Conservation (phyloP, 345 rosid species). For the Salix caprea region DNA sequence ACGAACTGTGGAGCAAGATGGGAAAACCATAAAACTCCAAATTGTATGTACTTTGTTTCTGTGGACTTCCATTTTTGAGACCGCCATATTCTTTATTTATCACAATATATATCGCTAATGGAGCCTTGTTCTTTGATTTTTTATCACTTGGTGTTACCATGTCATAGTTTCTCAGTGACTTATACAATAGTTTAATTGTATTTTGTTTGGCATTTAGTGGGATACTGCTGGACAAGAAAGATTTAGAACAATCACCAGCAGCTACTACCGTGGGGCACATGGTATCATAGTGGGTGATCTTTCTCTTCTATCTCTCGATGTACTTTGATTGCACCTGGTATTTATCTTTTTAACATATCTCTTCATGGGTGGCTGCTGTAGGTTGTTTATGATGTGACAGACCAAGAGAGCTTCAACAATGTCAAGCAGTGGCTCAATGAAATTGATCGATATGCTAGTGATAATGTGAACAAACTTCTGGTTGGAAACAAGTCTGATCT, state of each 20-base stretch:
- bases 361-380: slow-evolving; percentile 11
- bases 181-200: background rate
- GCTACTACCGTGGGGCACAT: slow-evolving; percentile 21
- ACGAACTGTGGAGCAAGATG: slow-evolving; percentile 20
- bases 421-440: slow-evolving; percentile 67
- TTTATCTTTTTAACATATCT: background rate
- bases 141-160: background rate
- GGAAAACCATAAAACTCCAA: slow-evolving; percentile 17
- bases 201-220: slow-evolving; percentile 9
- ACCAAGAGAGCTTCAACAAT: slow-evolving; percentile 65
- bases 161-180: background rate
- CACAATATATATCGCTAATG: background rate
- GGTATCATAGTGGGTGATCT: slow-evolving; percentile 16
- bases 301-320: background rate
- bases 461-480: slow-evolving; percentile 56
- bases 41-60: background rate
- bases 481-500: slow-evolving; percentile 74
- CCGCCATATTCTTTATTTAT: background rate
- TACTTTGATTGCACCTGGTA: background rate
- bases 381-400: slow-evolving; percentile 71
- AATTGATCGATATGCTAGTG: slow-evolving; percentile 70
- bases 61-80: background rate
- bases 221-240: slow-evolving; percentile 23
- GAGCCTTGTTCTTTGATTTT: background rate
- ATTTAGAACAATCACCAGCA: slow-evolving; percentile 16